phyloP scores from a whole-genome alignment of 176 grass and related monocot species.

The Hordeum vulgare region MorexV3_pseudomolecules_assembly NC_058520.1:82660674-82661173 shows the following conservation, averaged over 20 bases:
- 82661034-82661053: not conserved
- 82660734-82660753: conserved; percentile 23
- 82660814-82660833: not conserved
- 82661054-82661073: too few species aligned
- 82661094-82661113: too few species aligned
- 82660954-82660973: conserved; percentile 2
- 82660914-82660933: conserved; percentile 18
- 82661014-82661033: not conserved
- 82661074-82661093: too few species aligned
- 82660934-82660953: conserved; percentile 21
- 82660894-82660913: not conserved
- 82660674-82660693: too few species aligned
- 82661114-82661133: too few species aligned
- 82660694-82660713: conserved; percentile 6
- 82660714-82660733: conserved; percentile 27
- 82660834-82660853: too few species aligned
- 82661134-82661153: too few species aligned
- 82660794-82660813: conserved; percentile 32
- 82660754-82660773: not conserved
- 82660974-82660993: conserved; percentile 18
- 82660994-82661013: not conserved
- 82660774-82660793: not conserved
- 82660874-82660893: too few species aligned
- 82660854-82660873: too few species aligned
- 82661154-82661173: too few species aligned